These are phyloP conservation scores for Globisporangium megalacanthum DNA, from an alignment of 352 stramenopile species.

Conservation along the genomic window DNA sequence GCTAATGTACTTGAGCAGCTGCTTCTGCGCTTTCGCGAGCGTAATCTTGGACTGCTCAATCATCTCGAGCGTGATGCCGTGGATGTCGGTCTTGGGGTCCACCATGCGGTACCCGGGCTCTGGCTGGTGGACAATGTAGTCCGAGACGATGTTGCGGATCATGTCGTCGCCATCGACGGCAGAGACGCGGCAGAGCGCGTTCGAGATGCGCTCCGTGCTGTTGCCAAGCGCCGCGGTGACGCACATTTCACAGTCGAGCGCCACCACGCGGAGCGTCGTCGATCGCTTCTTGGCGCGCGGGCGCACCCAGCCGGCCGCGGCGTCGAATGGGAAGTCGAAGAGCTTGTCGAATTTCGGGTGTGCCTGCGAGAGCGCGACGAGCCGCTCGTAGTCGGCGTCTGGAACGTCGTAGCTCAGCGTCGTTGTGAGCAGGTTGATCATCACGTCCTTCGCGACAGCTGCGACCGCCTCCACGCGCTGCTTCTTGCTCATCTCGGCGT, in stretches of 20 bases:
- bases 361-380: constrained; percentile 61
- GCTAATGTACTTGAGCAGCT: constrained; percentile 82
- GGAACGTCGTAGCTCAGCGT: constrained; percentile 50
- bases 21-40: constrained; percentile 69
- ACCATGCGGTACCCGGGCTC: constrained; percentile 52
- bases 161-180: constrained; percentile 76
- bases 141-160: constrained; percentile 59
- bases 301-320: constrained; percentile 43
- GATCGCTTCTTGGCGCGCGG: constrained; percentile 58
- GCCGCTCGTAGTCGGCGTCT: constrained; percentile 57
- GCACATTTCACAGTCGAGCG: constrained; percentile 87
- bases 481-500: constrained; percentile 36
- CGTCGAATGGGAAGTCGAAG: constrained; percentile 45
- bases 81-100: constrained; percentile 80
- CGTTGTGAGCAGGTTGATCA: constrained; percentile 52
- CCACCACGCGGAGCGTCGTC: constrained; percentile 60
- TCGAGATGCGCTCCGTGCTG: constrained; percentile 28
- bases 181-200: constrained; percentile 76
- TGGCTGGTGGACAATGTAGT: constrained; percentile 82
- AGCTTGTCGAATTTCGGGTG: constrained; percentile 51
- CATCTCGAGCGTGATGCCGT: constrained; percentile 68
- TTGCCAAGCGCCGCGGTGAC: constrained; percentile 33
- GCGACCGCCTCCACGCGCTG: constrained; percentile 57
- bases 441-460: constrained; percentile 62
- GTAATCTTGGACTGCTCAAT: constrained; percentile 73